These are phyloP conservation scores for Botrytis hyacinthi DNA, from an alignment of 2,329 filamentous ascomycete genomes.

Conservation along the genomic window DNA sequence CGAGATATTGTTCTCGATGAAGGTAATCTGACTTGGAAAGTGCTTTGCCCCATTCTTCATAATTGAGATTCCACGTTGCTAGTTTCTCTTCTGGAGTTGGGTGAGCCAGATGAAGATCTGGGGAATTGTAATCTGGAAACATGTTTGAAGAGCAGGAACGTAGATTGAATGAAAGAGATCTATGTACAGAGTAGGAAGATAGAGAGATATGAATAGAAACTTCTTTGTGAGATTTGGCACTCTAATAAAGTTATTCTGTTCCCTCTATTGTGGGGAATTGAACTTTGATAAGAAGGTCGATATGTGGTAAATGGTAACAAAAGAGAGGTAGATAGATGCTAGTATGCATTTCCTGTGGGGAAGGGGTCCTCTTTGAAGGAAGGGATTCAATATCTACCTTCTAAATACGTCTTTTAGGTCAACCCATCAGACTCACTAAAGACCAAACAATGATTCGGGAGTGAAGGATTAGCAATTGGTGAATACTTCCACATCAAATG, in stretches of 20 bases:
- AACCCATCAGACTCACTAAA: neutral
- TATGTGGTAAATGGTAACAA: neutral
- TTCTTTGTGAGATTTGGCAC: slow-evolving; percentile 14
- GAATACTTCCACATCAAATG: slow-evolving; percentile 15
- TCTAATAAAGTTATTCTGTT: neutral
- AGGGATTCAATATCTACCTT: slow-evolving; percentile 5
- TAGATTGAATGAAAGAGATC: neutral
- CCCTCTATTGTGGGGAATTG: neutral
- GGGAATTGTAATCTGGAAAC: slow-evolving; percentile 32
- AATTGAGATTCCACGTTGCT: slow-evolving; percentile 55
- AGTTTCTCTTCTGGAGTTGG: slow-evolving; percentile 56
- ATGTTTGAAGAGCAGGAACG: slow-evolving; percentile 16
- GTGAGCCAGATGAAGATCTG: slow-evolving; percentile 50
- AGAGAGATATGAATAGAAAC: slow-evolving; percentile 13
- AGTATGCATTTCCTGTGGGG: neutral
- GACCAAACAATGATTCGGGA: neutral
- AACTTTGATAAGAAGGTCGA: neutral
- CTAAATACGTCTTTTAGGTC: neutral
- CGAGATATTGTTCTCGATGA: slow-evolving; percentile 56
- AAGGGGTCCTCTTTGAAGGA: neutral
- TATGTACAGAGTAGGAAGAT: neutral
- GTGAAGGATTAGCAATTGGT: slow-evolving; percentile 10
- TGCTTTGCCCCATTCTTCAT: slow-evolving; percentile 57
- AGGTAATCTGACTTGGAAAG: slow-evolving; percentile 57
- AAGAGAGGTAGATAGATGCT: neutral